Evolutionary conservation across 306 rosid genomes (phyloP).

Genomic region (Cucurbita pepo): DNA sequence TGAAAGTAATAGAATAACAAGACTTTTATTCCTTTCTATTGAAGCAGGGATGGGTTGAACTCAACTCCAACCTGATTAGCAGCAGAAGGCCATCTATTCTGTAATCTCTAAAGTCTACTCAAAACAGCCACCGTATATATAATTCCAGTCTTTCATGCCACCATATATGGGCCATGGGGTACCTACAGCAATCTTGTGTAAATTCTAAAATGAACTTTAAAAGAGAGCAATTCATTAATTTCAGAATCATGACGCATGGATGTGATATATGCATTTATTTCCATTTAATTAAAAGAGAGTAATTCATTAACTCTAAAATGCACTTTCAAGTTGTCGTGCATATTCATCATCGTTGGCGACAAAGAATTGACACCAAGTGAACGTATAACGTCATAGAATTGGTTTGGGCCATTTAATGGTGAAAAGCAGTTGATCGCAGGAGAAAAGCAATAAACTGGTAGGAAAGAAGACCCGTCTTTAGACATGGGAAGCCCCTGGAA

Average conservation of each 20-base stretch:
- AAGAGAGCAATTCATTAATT: not conserved
- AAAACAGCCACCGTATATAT: slow-evolving; percentile 70
- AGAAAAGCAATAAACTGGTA: not conserved
- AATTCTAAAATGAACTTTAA: slow-evolving; percentile 9
- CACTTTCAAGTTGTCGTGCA: slow-evolving; percentile 56
- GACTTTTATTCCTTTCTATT: not conserved
- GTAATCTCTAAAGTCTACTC: slow-evolving; percentile 88
- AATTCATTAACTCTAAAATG: no score
- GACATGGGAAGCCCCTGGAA: not conserved
- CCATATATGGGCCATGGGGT: slow-evolving; percentile 90
- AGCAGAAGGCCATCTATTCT: slow-evolving; percentile 87
- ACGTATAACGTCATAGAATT: not conserved
- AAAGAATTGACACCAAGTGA: slow-evolving; percentile 40
- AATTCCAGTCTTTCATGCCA: slow-evolving; percentile 99
- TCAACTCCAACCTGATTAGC: slow-evolving; percentile 56
- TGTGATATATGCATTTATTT: slow-evolving; percentile 8
- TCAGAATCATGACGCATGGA: not conserved
- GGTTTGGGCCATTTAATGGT: not conserved
- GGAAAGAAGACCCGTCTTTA: not conserved
- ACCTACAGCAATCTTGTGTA: slow-evolving; percentile 43
- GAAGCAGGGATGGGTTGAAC: not conserved
- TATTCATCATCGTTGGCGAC: slow-evolving; percentile 35
- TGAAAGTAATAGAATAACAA: not conserved
- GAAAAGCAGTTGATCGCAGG: not conserved
- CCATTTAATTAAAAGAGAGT: not conserved